Base-by-base conservation (phyloP, 768 basidiomycete genomes). In the Crassisporium funariophilum region DNA sequence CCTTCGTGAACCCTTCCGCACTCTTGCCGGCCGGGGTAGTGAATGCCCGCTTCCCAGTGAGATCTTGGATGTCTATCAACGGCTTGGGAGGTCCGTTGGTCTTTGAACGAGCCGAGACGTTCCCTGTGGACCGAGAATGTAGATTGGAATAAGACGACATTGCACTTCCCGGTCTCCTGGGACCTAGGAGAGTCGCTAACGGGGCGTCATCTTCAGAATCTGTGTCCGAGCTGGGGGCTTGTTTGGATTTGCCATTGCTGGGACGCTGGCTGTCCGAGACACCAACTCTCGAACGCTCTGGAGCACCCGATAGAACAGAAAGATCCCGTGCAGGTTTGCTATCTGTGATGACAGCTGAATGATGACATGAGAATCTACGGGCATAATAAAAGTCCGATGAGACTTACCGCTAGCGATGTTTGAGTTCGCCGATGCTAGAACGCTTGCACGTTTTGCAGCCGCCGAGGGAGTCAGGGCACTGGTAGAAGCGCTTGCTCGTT, bases 131-230 rank as follows among this genome's bases (percentile, higher is more conserved):
- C 21, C 58, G 52, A 4, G 54, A 29, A 35, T 54, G 44, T 15
- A 57, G 36, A 52, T 59, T 65, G 13, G 72, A 71, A 45, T 64
- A 63, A 5, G 68, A 66, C 5, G 78, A 79, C 48, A 75, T 63
- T 13, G 84, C 74, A 52, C 83, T 86, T 13, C 84, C 86, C 12
- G 88, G 86, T 25, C 88, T 75, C 38, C 72, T 76, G 9, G 88
- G 86, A 0, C 72, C 71, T 5, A 86, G 67, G 25, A 88, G 70
- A 1, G 69, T 73, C 1, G 84, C 82, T 25, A 91, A 72, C 10
- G 88, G 88, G 2, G 81, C 77, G 47, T 86, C 78, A 42, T 79
- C 81, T 19, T 75, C 78, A 24, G 72, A 72, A 47, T 74, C 68
- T 35, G 69, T 64, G 42, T 62, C 60, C 4, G 64, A 65, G 15